Evolutionary conservation across 495 filamentous ascomycete species (phyloP), one percentile per base, ranked within the genome.

Genomic region (Filosporella fistucella): DNA sequence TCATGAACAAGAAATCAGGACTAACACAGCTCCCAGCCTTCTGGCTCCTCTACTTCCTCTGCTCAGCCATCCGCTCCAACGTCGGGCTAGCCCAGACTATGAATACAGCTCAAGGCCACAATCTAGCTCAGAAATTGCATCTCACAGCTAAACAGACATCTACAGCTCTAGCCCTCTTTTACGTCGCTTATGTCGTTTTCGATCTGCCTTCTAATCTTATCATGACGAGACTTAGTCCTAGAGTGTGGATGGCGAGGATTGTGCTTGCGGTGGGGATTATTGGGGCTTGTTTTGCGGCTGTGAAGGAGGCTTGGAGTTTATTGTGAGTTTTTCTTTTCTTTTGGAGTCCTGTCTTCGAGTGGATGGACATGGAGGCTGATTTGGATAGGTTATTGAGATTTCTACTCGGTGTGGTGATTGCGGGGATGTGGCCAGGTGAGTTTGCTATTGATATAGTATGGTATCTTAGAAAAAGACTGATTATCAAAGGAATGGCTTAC

Each of bases 371-470:
- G 70, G 57, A 76, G 71, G 21, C 42, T 29, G 4, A 33, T 25
- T 4, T 24, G 11, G 3, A 12, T 40, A 47, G 47, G 23, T 73
- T 95, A 23, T 74, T 95, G 4, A 84, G 90, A n/a, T 79, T 95
- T 36, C 72, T 96, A 7, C 74, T 95, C 12, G 90, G 90, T 33
- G 75, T 94, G 43, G 89, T 95, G 16, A 90, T 88, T 58, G 89
- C 90, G 9, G 90, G 90, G 14, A 89, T 95, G 81, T 95, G 90
- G 89, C 90, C 90, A 1, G 90, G 90, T 29, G n/a, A n/a, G n/a
- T n/a, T n/a, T n/a, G n/a, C n/a, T n/a, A n/a, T n/a, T n/a, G n/a
- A n/a, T n/a, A n/a, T n/a, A n/a, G n/a, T n/a, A n/a, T n/a, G n/a
- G n/a, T n/a, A n/a, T n/a, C n/a, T n/a, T n/a, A n/a, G n/a, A n/a